These are phyloP conservation scores for Zea mays DNA, from an alignment of 176 grass and related monocot species.

Conservation along the genomic window Zm-B73-REFERENCE-NAM-5.0 NC_050100.1:210402501-210403000, in stretches of 20 bases:
- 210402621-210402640: too few relatives aligned
- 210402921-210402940: slow-evolving; percentile 88
- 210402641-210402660: too few relatives aligned
- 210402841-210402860: background rate
- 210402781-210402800: background rate
- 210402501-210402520: too few relatives aligned
- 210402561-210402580: too few relatives aligned
- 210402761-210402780: background rate
- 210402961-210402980: slow-evolving; percentile 94
- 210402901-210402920: slow-evolving; percentile 50
- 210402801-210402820: too few relatives aligned
- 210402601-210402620: too few relatives aligned
- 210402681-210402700: slow-evolving; percentile 63
- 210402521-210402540: too few relatives aligned
- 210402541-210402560: too few relatives aligned
- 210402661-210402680: slow-evolving; percentile 59
- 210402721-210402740: slow-evolving; percentile 83
- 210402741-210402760: slow-evolving; percentile 20
- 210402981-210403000: slow-evolving; percentile 92
- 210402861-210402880: background rate
- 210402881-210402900: slow-evolving; percentile 7
- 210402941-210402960: slow-evolving; percentile 92
- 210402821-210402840: background rate
- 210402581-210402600: too few relatives aligned
- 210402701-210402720: slow-evolving; percentile 76